phyloP scores from a whole-genome alignment of 441 rosid genomes.

The Erysimum cheiri region DNA sequence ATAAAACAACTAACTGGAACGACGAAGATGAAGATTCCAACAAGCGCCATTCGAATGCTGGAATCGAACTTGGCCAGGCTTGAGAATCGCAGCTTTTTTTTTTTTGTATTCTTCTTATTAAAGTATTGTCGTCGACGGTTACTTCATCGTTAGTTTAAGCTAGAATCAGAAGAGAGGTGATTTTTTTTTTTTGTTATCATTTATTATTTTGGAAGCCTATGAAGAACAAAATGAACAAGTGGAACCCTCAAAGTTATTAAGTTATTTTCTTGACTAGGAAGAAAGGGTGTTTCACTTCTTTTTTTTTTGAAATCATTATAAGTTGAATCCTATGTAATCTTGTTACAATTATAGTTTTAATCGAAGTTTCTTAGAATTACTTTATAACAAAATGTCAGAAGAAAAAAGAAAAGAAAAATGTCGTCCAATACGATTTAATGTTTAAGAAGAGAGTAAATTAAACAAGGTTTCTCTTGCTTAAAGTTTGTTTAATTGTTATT shows the following conservation, averaged over 20 bases:
- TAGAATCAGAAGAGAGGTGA: slow-evolving; percentile 23
- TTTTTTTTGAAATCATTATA: slow-evolving; percentile 1
- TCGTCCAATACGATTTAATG: not conserved
- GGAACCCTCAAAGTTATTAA: slow-evolving; percentile 4
- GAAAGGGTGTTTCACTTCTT: not conserved
- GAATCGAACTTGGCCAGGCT: slow-evolving; percentile 36
- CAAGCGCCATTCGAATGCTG: slow-evolving; percentile 22
- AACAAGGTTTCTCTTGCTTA: not conserved
- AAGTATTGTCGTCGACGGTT: not conserved
- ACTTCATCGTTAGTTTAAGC: slow-evolving; percentile 19
- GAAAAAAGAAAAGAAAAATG: not conserved
- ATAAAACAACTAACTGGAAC: slow-evolving; percentile 59
- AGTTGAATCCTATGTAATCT: slow-evolving; percentile 23
- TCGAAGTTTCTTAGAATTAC: slow-evolving; percentile 11
- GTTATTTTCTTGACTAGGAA: slow-evolving; percentile 13
- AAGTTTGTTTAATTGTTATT: not conserved
- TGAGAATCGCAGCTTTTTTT: slow-evolving; percentile 6
- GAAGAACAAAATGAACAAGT: slow-evolving; percentile 5
- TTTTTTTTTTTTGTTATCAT: not conserved
- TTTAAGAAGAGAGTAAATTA: slow-evolving; percentile 19
- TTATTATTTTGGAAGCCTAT: slow-evolving; percentile 5
- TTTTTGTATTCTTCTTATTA: not conserved
- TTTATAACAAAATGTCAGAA: not conserved
- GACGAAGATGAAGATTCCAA: slow-evolving; percentile 50
- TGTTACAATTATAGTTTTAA: slow-evolving; percentile 13